Evolutionary conservation across 192 early-diverging fungal species (phyloP), one percentile per base, ranked within the genome.

Genomic region (Podila epicladia): DNA sequence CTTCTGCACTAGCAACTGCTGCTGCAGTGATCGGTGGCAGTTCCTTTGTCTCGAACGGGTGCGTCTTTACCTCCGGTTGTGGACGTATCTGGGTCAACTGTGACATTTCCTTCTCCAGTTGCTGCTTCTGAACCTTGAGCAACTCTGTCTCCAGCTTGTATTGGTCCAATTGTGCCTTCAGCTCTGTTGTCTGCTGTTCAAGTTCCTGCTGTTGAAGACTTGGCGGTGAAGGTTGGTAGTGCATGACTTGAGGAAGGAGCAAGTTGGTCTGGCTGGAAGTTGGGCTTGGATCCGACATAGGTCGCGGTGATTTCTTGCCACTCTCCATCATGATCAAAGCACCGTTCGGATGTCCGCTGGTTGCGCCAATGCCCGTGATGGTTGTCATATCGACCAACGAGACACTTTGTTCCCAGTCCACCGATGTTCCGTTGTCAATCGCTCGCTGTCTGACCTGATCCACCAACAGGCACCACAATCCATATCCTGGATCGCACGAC

Each of bases 381-480:
- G 62, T 12, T 5, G 55, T 33, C 9, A 67, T 29, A 24, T 80
- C 77, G 24, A 80, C 58, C 8, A 73, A 45, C 1, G 77, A 70
- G 13, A 80, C 49, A 19, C 77, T 80, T 63, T 80, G 77, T 48
- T 80, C 77, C 77, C 77, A 80, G 22, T 80, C 77, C 2, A 80
- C 35, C 13, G 71, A 38, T 11, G 77, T 73, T 35, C 77, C 77
- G 49, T 80, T 80, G 26, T 80, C 77, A 17, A 73, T 15, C 1
- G 77, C 65, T 20, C 71, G 71, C 17, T 73, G 65, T 41, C 62
- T 41, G 2, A 80, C 62, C 35, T 80, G 77, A 7, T 88, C 87
- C 20, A 93, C 70, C 9, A 93, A 74, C 50, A 94, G 73, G 67
- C 91, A 89, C 93, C 93, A 94, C 20, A 94, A 80, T n/a, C 89